Conservation (phyloP, 108 stramenopile species). For the Bacterosira constricta region DNA sequence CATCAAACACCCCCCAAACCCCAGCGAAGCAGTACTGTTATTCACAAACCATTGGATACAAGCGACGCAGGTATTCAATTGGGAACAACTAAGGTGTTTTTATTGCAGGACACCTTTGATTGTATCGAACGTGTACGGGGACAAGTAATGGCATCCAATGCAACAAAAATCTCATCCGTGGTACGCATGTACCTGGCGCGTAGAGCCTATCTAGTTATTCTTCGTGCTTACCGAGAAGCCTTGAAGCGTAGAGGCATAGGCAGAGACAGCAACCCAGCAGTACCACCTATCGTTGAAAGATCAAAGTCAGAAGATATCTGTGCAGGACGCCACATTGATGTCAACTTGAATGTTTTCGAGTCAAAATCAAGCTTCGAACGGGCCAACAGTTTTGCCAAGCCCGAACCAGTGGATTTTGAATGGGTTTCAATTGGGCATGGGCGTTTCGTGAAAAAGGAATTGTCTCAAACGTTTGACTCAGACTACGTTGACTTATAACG, state of each 20-base stretch:
- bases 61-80: conserved; percentile 82
- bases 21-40: conserved; percentile 3
- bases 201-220: conserved; percentile 18
- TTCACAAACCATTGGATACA: conserved; percentile 22
- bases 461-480: not conserved
- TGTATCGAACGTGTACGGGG: conserved; percentile 73
- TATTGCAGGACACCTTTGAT: conserved; percentile 80
- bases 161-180: conserved; percentile 55
- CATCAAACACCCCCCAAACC: conserved; percentile 1
- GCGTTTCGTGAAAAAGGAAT: conserved; percentile 25
- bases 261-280: not conserved
- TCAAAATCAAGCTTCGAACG: not conserved
- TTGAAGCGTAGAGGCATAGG: conserved; percentile 4
- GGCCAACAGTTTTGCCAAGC: not conserved
- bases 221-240: conserved; percentile 24
- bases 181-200: conserved; percentile 51
- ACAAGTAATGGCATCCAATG: conserved; percentile 41
- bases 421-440: conserved; percentile 38
- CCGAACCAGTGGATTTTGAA: conserved; percentile 8
- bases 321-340: not conserved
- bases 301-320: conserved; percentile 8
- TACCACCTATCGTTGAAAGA: too few species aligned
- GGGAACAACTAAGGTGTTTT: conserved; percentile 87
- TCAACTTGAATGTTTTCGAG: conserved; percentile 8
- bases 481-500: not conserved